Conservation (phyloP, 1,284 basidiomycete species). For the Trichosporon coremiiforme region DNA sequence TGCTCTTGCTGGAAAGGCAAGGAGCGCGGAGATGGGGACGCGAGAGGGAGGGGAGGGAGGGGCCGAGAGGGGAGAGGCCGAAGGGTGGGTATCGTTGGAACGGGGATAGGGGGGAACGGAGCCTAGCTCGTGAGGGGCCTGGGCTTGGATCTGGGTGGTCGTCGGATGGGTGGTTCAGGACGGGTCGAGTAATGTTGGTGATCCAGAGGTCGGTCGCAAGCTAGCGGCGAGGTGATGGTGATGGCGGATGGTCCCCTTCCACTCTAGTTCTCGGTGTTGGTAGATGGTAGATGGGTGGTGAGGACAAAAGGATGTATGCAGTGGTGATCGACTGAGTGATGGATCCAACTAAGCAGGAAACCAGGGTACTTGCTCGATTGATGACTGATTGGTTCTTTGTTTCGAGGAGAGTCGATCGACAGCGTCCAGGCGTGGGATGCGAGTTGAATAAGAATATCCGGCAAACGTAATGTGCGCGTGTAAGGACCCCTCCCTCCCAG, state of each 20-base stretch:
- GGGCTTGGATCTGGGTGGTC: not conserved
- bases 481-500: conserved; percentile 13
- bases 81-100: conserved; percentile 13
- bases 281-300: not conserved
- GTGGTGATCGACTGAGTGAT: conserved; percentile 12
- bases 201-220: not conserved
- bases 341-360: not conserved
- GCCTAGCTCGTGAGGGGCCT: conserved; percentile 12
- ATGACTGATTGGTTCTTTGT: not conserved
- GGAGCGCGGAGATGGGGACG: conserved; percentile 13
- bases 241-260: conserved; percentile 10
- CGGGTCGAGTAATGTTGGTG: not conserved
- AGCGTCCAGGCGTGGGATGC: not conserved
- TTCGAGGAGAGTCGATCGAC: not conserved
- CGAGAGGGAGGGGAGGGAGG: conserved; percentile 16
- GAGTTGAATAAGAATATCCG: conserved; percentile 6
- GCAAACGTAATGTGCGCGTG: conserved; percentile 7
- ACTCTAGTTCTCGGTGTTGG: not conserved
- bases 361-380: not conserved
- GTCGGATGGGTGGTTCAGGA: not conserved
- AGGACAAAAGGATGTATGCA: not conserved
- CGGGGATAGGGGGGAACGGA: conserved; percentile 7
- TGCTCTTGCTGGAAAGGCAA: not conserved
- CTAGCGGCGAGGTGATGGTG: not conserved
- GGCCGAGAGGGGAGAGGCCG: conserved; percentile 17